Evolutionary conservation across 169 alveolate species (phyloP).

Genomic region (Perkinsus marinus): DNA sequence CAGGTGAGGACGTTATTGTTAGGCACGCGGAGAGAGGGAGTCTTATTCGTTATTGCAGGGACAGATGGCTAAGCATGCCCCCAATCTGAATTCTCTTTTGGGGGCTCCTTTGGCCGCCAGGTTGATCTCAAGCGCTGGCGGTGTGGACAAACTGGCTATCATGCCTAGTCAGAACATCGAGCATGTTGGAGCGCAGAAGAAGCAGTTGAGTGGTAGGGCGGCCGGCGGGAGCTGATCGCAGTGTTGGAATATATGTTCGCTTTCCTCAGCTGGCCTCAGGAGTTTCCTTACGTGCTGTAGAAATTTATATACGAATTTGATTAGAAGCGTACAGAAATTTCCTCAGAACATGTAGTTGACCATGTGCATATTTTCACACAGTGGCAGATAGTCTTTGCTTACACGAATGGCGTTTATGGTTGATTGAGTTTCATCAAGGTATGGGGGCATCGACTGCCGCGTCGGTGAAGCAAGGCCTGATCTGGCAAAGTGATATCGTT

Average conservation of each 20-base stretch:
- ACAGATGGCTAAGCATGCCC: constrained; percentile 83
- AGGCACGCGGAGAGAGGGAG: too few relatives aligned
- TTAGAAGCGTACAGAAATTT: too few relatives aligned
- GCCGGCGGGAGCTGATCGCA: constrained; percentile 6
- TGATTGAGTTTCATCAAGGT: too few relatives aligned
- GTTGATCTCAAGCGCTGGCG: constrained; percentile 82
- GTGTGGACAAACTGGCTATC: constrained; percentile 75
- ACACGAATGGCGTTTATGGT: too few relatives aligned
- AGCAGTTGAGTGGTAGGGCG: constrained; percentile 34
- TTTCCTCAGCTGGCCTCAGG: too few relatives aligned
- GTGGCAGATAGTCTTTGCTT: too few relatives aligned
- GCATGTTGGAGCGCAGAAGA: constrained; percentile 47
- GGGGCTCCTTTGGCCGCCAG: constrained; percentile 91
- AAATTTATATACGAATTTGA: too few relatives aligned
- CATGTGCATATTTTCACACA: too few relatives aligned
- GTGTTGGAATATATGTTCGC: too few relatives aligned
- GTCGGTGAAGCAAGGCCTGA: constrained; percentile 24
- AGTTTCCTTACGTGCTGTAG: too few relatives aligned
- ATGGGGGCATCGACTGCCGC: constrained; percentile 8
- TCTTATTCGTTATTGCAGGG: constrained; percentile 52
- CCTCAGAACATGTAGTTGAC: too few relatives aligned
- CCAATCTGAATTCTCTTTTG: constrained; percentile 80
- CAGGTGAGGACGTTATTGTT: background rate
- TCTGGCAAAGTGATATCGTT: constrained; percentile 52
- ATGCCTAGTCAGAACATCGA: constrained; percentile 65